These are phyloP conservation scores for Ustilago loliicola DNA, from an alignment of 1,284 basidiomycete genomes.

Conservation along the genomic window DNA sequence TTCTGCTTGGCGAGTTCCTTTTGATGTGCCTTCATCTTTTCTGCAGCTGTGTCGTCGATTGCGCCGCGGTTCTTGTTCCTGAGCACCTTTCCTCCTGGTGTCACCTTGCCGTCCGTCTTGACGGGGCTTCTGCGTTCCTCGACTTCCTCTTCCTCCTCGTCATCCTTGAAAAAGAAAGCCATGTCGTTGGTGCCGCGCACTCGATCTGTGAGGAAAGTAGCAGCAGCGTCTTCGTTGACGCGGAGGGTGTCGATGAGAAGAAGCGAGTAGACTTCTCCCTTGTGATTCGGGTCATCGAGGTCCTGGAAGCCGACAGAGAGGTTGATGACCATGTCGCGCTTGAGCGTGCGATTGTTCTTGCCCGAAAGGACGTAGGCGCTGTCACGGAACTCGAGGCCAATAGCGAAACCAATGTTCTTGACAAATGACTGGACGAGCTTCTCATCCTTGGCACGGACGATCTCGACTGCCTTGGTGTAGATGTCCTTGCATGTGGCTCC, in stretches of 20 bases:
- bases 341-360: constrained; percentile 82
- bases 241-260: constrained; percentile 90
- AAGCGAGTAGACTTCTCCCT: constrained; percentile 87
- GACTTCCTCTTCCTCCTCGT: constrained; percentile 56
- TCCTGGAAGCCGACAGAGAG: constrained; percentile 87
- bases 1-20: constrained; percentile 82
- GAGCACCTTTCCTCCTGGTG: constrained; percentile 65
- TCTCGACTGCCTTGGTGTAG: constrained; percentile 82
- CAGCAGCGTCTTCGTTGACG: constrained; percentile 76
- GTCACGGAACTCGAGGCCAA: constrained; percentile 86
- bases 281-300: constrained; percentile 76
- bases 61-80: constrained; percentile 77
- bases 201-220: constrained; percentile 82
- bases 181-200: constrained; percentile 77
- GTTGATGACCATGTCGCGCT: constrained; percentile 86
- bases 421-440: constrained; percentile 86
- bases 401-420: constrained; percentile 89
- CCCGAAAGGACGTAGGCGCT: constrained; percentile 83
- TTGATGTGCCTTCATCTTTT: constrained; percentile 90
- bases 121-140: constrained; percentile 48
- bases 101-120: constrained; percentile 54
- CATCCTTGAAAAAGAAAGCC: constrained; percentile 81
- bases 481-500: constrained; percentile 83
- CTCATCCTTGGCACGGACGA: constrained; percentile 81
- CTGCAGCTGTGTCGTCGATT: constrained; percentile 79